Conservation (phyloP, 768 basidiomycete genomes). For the Leccinum rimulosum region DNA sequence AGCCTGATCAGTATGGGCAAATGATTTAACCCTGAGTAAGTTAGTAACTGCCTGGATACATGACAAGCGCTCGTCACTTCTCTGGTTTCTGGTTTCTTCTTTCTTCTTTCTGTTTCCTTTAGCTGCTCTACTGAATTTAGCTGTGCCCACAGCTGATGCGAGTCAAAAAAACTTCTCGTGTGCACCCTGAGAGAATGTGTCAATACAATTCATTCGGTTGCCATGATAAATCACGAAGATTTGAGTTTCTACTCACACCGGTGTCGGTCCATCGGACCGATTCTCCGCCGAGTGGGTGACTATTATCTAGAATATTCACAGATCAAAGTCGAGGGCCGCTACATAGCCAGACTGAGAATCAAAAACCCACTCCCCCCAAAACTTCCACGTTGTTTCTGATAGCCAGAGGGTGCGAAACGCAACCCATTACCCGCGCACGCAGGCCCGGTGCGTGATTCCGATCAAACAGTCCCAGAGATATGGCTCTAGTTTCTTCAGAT, state of each 20-base stretch:
- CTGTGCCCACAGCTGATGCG: background rate
- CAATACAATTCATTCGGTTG: background rate
- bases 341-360: background rate
- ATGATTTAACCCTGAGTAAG: background rate
- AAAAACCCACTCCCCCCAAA: background rate
- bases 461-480: background rate
- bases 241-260: background rate
- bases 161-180: background rate
- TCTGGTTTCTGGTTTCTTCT: background rate
- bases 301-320: background rate
- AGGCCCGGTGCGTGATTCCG: background rate
- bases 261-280: background rate
- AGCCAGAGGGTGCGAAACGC: background rate
- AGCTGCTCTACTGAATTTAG: too few relatives aligned
- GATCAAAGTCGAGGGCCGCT: background rate
- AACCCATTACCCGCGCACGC: background rate
- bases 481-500: background rate
- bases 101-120: background rate
- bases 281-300: background rate
- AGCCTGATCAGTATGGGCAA: background rate
- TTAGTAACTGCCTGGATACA: background rate
- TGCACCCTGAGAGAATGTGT: background rate
- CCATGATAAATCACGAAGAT: background rate
- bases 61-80: background rate
- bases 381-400: background rate